A percentile compares a stretch with the other conserved stretches of the same genome.
Conservation (phyloP, 2,329 filamentous ascomycete species). For the Sarocladium oryzae region DNA sequence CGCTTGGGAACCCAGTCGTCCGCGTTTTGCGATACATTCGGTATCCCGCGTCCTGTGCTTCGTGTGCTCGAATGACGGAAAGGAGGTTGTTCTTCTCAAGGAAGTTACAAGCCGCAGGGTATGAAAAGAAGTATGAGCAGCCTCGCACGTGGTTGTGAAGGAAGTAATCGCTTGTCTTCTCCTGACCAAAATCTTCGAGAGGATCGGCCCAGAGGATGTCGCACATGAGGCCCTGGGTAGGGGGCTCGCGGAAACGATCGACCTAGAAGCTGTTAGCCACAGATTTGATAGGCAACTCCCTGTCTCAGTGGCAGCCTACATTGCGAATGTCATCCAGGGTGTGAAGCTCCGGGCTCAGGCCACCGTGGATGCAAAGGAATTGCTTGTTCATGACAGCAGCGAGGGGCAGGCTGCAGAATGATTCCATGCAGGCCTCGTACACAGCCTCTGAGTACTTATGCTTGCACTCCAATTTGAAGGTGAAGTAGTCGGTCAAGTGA, state of each 20-base stretch:
- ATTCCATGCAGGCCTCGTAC: conserved; percentile 98
- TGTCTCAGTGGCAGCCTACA: conserved; percentile 44
- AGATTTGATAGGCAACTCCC: background rate
- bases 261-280: conserved; percentile 50
- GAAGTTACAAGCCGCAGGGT: conserved; percentile 93
- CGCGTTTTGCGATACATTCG: conserved; percentile 98
- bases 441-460: conserved; percentile 97
- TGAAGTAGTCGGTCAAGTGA: conserved; percentile 99
- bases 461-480: conserved; percentile 99
- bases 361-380: conserved; percentile 96
- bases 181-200: conserved; percentile 95
- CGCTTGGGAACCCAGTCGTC: conserved; percentile 95
- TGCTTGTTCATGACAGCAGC: conserved; percentile 99
- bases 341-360: conserved; percentile 90
- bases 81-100: conserved; percentile 98
- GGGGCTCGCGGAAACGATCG: conserved; percentile 94
- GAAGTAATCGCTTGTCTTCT: conserved; percentile 97
- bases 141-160: conserved; percentile 97
- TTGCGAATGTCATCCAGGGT: conserved; percentile 90
- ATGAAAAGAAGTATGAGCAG: conserved; percentile 99
- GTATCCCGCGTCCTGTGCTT: conserved; percentile 97
- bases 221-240: conserved; percentile 97
- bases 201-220: conserved; percentile 99
- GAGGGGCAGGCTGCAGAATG: conserved; percentile 88
- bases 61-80: conserved; percentile 94